phyloP scores from a whole-genome alignment of 257 asterid species.

The Pogostemon cablin region DNA sequence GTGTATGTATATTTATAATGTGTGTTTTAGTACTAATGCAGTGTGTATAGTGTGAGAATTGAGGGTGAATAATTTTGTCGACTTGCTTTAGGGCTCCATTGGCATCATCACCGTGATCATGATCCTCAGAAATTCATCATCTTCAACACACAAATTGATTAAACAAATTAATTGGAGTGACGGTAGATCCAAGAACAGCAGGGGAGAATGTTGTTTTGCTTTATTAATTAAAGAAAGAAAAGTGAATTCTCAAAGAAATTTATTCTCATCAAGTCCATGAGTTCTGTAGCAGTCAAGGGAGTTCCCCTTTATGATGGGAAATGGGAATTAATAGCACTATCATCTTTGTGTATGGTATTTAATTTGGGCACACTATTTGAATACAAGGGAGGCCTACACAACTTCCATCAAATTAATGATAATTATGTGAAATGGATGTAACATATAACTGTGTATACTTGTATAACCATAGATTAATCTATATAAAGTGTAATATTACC shows the following conservation, averaged over 20 bases:
- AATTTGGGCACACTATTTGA: too few relatives aligned
- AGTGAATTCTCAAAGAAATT: not conserved
- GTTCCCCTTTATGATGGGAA: too few relatives aligned
- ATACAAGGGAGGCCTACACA: too few relatives aligned
- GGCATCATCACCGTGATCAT: constrained; percentile 36
- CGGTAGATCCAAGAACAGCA: constrained; percentile 39
- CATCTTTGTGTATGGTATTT: too few relatives aligned
- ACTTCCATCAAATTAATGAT: too few relatives aligned
- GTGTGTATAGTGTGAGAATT: constrained; percentile 33
- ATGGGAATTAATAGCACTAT: too few relatives aligned
- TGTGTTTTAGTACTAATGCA: constrained; percentile 7
- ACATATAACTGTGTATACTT: too few relatives aligned
- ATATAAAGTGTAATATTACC: too few relatives aligned
- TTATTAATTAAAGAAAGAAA: not conserved
- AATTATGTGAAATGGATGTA: too few relatives aligned
- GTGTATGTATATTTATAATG: not conserved
- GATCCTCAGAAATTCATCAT: constrained; percentile 12
- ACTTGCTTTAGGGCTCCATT: constrained; percentile 37
- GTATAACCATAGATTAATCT: too few relatives aligned
- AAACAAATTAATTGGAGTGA: constrained; percentile 33
- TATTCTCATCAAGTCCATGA: not conserved
- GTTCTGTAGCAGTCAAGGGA: too few relatives aligned
- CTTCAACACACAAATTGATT: not conserved
- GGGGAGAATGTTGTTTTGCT: not conserved
- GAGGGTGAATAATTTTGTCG: constrained; percentile 31